A percentile compares a stretch with the other conserved stretches of the same genome.
phyloP scores from a whole-genome alignment of 805 yeast genomes.

The Jamesozyma hellenica region DNA sequence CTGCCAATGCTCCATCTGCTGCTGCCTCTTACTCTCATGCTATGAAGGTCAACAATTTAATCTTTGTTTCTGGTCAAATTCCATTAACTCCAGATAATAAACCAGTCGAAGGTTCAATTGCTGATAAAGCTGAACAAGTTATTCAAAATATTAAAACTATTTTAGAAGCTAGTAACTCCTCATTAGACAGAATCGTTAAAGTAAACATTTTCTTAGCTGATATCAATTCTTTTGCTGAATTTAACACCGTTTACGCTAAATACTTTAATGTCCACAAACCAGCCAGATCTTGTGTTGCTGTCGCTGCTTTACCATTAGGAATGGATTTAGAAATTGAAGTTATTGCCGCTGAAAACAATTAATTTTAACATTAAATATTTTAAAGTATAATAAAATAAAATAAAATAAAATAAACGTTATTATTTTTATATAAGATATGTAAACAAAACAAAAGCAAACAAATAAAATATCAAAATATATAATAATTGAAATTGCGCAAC shows the following conservation, averaged over 20 bases:
- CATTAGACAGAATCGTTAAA: constrained; percentile 76
- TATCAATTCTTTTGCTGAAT: constrained; percentile 73
- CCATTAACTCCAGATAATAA: constrained; percentile 79
- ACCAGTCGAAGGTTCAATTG: constrained; percentile 66
- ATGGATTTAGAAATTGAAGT: constrained; percentile 83
- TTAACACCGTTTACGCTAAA: constrained; percentile 75
- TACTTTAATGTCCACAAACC: constrained; percentile 76
- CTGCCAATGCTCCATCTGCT: constrained; percentile 85
- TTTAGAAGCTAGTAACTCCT: constrained; percentile 76
- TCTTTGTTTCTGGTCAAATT: constrained; percentile 92
- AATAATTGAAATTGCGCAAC: no score
- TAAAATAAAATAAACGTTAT: neutral
- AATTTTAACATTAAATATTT: neutral
- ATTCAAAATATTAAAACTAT: constrained; percentile 60
- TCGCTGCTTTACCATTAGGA: constrained; percentile 79
- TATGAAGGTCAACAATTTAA: constrained; percentile 74
- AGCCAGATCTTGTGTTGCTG: constrained; percentile 97
- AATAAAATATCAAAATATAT: no score
- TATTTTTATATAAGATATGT: no score
- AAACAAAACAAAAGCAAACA: no score
- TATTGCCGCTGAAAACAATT: constrained; percentile 62
- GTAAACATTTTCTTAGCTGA: constrained; percentile 83
- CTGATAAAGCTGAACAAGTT: constrained; percentile 69
- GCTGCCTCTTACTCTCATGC: constrained; percentile 97
- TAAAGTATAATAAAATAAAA: neutral